These are phyloP conservation scores for Maudiozyma barnettii DNA, from an alignment of 805 yeast genomes.

Conservation along the genomic window DNA sequence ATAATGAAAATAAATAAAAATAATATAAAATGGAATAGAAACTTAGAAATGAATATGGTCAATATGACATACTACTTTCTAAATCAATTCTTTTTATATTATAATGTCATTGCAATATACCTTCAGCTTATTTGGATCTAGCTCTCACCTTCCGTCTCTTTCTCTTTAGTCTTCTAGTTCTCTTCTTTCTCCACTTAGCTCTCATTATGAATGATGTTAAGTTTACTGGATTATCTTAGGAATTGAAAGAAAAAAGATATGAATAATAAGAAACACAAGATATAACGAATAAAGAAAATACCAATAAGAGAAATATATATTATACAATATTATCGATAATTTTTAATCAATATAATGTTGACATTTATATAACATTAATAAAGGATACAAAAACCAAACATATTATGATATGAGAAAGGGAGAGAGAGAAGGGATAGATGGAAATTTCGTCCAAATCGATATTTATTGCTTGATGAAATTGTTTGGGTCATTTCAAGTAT, in stretches of 20 bases:
- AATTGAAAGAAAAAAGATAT: not conserved
- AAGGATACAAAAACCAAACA: too few species aligned
- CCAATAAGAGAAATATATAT: too few species aligned
- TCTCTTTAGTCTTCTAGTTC: slow-evolving; percentile 99
- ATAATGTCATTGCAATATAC: not conserved
- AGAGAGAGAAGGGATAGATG: not conserved
- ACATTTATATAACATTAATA: too few species aligned
- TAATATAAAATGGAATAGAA: slow-evolving; percentile 1
- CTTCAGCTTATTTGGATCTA: slow-evolving; percentile 85
- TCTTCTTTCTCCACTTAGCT: slow-evolving; percentile 98
- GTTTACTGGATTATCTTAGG: not conserved
- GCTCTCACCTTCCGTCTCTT: slow-evolving; percentile 99
- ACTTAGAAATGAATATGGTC: not conserved
- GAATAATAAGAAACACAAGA: not conserved
- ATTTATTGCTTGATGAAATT: not conserved
- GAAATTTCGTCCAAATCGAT: not conserved
- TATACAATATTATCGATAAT: too few species aligned
- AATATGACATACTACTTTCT: not conserved
- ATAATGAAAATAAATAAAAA: not conserved
- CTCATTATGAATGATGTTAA: slow-evolving; percentile 45
- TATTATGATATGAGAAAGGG: too few species aligned
- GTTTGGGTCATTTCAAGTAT: too few species aligned
- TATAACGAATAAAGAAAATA: not conserved
- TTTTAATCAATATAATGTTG: too few species aligned
- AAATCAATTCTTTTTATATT: not conserved